These are phyloP conservation scores for Hypoxylon sp. DNA, from an alignment of 2,329 filamentous ascomycete genomes.

Conservation along the genomic window DNA sequence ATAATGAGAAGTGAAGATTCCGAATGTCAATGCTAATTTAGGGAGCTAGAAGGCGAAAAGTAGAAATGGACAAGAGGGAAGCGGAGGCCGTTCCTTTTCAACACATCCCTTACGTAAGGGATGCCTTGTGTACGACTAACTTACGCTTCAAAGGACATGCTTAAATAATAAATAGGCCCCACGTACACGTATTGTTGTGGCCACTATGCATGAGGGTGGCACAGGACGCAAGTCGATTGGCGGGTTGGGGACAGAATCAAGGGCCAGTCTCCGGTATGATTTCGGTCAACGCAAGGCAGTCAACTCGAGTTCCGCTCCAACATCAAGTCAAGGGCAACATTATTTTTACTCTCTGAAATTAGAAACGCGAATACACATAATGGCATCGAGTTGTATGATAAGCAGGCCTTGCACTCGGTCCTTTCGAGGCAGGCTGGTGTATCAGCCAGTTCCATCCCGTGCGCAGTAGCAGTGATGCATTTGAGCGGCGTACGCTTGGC, in stretches of 20 bases:
- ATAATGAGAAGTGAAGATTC: too few species aligned
- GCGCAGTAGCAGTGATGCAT: background rate
- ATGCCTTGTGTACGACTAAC: too few species aligned
- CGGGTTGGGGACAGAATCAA: background rate
- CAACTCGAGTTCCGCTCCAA: background rate
- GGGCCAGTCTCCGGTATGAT: background rate
- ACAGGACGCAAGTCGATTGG: background rate
- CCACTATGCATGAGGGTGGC: background rate
- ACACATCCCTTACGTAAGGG: too few species aligned
- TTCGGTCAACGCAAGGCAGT: background rate
- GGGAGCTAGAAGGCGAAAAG: too few species aligned
- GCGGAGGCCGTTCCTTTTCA: too few species aligned
- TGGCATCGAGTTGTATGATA: background rate
- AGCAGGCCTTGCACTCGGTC: background rate
- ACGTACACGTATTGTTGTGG: background rate
- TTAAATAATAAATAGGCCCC: background rate
- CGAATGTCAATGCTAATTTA: too few species aligned
- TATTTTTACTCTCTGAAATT: background rate
- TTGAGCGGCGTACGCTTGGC: background rate
- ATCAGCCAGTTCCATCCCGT: background rate
- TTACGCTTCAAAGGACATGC: too few species aligned
- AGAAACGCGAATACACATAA: background rate
- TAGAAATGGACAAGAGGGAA: too few species aligned
- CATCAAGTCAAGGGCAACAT: background rate
- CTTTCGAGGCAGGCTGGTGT: background rate